These are phyloP conservation scores for Heterobasidion parviporum DNA, from an alignment of 1,284 basidiomycete species.

Conservation along the genomic window DNA sequence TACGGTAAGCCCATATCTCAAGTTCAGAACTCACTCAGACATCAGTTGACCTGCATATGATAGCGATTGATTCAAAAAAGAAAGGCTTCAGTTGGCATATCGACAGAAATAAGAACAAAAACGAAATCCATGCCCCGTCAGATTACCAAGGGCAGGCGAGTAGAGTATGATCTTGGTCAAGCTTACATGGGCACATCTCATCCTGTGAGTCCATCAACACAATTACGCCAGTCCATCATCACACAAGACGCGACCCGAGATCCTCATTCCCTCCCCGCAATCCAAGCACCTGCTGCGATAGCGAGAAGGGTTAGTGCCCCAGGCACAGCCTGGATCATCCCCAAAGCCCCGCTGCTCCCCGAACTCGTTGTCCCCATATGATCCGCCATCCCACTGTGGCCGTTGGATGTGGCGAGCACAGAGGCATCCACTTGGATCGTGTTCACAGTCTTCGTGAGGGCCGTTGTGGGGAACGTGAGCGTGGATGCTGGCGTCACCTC, in stretches of 20 bases:
- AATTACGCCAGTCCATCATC: not conserved
- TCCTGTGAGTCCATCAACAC: not conserved
- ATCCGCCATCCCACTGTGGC: slow-evolving; percentile 30
- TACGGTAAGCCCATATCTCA: too few relatives aligned
- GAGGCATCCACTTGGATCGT: slow-evolving; percentile 18
- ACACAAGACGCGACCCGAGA: not conserved
- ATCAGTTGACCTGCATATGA: not conserved
- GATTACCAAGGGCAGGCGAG: too few relatives aligned
- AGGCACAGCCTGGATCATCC: not conserved
- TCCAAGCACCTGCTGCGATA: not conserved
- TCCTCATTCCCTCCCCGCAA: not conserved
- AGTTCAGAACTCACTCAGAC: not conserved
- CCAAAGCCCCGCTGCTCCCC: slow-evolving; percentile 16
- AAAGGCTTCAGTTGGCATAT: not conserved
- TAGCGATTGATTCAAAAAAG: not conserved
- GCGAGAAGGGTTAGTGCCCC: not conserved
- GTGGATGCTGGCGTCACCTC: slow-evolving; percentile 24
- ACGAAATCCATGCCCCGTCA: not conserved
- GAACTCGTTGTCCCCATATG: slow-evolving; percentile 38
- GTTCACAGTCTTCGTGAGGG: slow-evolving; percentile 16
- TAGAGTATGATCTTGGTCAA: too few relatives aligned
- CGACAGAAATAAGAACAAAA: not conserved
- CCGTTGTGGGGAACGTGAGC: slow-evolving; percentile 31
- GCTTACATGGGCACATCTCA: too few relatives aligned
- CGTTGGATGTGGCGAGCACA: slow-evolving; percentile 42